Conservation (phyloP, 768 basidiomycete genomes). For the Mycena belliarum region DNA sequence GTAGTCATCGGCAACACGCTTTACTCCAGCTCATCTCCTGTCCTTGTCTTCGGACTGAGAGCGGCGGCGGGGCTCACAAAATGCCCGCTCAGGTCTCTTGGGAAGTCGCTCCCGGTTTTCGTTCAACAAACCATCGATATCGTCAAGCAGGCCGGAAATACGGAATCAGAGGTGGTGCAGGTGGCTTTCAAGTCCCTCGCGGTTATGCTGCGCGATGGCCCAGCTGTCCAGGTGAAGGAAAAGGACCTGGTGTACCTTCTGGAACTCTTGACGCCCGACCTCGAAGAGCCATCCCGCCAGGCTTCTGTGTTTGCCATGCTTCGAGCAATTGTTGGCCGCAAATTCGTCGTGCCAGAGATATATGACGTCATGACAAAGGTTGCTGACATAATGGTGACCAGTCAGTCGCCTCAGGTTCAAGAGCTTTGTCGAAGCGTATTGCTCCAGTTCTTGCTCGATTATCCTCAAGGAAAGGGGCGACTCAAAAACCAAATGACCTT, state of each 20-base stretch:
- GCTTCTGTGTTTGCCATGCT: constrained; percentile 84
- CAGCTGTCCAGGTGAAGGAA: constrained; percentile 80
- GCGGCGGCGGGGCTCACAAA: constrained; percentile 78
- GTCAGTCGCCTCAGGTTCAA: constrained; percentile 87
- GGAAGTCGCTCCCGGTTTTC: constrained; percentile 78
- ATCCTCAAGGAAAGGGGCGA: constrained; percentile 93
- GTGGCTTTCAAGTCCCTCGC: constrained; percentile 86
- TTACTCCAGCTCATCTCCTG: constrained; percentile 77
- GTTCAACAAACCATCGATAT: constrained; percentile 83
- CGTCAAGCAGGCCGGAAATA: constrained; percentile 78
- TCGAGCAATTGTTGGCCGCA: constrained; percentile 86
- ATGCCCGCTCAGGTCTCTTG: constrained; percentile 77
- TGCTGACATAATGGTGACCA: constrained; percentile 90
- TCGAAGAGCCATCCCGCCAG: constrained; percentile 89
- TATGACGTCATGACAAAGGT: constrained; percentile 97
- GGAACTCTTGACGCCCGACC: constrained; percentile 82
- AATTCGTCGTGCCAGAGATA: constrained; percentile 92
- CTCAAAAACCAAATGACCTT: constrained; percentile 88
- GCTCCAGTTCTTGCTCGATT: constrained; percentile 94
- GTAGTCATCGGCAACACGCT: constrained; percentile 87
- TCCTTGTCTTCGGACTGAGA: constrained; percentile 75
- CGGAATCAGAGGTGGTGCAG: constrained; percentile 89
- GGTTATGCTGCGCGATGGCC: constrained; percentile 86
- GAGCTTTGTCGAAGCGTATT: constrained; percentile 87
- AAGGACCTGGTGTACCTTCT: constrained; percentile 86